Base-by-base conservation (phyloP, 2,329 filamentous ascomycete species). In the Xylariaceae sp. region DNA sequence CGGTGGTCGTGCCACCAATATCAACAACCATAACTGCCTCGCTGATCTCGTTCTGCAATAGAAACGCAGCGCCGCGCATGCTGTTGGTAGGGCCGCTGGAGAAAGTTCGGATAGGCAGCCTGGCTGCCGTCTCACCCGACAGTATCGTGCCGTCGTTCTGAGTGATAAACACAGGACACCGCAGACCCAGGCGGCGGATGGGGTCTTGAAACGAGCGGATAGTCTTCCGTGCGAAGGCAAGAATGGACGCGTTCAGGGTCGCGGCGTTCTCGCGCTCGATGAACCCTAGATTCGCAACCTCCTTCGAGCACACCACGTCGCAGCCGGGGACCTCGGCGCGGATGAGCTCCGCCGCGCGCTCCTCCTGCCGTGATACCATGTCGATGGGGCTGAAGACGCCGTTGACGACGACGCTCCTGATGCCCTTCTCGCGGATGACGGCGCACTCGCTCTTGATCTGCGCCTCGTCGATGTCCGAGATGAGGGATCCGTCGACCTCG, bases 1-100 rank as follows among this genome's bases (percentile, higher is more conserved):
- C 85, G 0, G 83, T 81, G 0, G 85, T 88, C 0, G 85, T 88
- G 2, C 85, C 85, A 0, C 85, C 85, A 47, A 88, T 81, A 61
- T 88, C 85, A 2, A 87, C 80, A 0, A 88, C 84, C 72, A 87
- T 81, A 60, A 77, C 70, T 0, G 73, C 69, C 49, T 77, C 70
- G 2, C 68, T 59, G 11, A 63, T 46, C 18, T 64, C 53, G 1
- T 67, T 65, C 32, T 75, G 71, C 0, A 75, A 72, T 9, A 89
- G 70, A 50, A 85, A 86, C 0, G 84, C 85, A 2, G 84, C 84
- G 1, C 84, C 83, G 46, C 80, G 77, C 74, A 85, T 83, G 50
- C 80, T 84, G 63, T 87, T 87, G 0, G 84, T 86, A 2, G 84
- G 81, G 0, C 84, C 84, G 32, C 79, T 83, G 0, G 81, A 82